Percentiles rank a stretch among this genome's conserved stretches.
phyloP scores from a whole-genome alignment of 805 yeast species.

The Candida broadrunensis region DNA sequence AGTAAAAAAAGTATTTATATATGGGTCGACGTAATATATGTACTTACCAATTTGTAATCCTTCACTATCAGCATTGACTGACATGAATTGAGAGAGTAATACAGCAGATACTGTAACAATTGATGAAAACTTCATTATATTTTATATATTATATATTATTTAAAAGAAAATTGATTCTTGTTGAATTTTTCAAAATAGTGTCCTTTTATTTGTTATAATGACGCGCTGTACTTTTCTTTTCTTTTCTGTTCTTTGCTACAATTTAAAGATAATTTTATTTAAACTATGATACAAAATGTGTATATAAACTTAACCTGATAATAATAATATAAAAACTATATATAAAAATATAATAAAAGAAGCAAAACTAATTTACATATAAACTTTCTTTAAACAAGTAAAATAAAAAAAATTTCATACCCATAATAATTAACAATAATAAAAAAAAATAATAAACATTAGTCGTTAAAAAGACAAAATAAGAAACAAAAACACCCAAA shows the following conservation, averaged over 20 bases:
- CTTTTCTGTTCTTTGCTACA: too few relatives aligned
- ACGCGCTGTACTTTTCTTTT: too few relatives aligned
- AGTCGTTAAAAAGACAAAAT: too few relatives aligned
- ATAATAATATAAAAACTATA: neutral
- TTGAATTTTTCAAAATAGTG: too few relatives aligned
- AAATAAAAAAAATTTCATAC: slow-evolving; percentile 1
- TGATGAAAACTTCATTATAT: slow-evolving; percentile 1
- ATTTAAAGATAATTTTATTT: neutral
- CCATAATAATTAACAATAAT: neutral
- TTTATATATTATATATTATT: too few relatives aligned
- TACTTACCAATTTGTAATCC: slow-evolving; percentile 26
- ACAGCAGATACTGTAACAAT: slow-evolving; percentile 3
- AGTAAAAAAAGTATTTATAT: slow-evolving; percentile 2
- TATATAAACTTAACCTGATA: slow-evolving; percentile 12
- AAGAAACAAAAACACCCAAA: slow-evolving; percentile 1
- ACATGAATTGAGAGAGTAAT: slow-evolving; percentile 4
- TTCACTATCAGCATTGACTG: slow-evolving; percentile 11
- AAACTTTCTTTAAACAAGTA: neutral
- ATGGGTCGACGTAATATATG: too few relatives aligned
- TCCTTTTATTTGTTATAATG: too few relatives aligned
- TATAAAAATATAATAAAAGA: neutral
- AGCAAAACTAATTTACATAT: slow-evolving; percentile 4
- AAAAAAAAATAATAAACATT: too few relatives aligned
- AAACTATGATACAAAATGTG: slow-evolving; percentile 17
- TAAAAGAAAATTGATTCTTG: too few relatives aligned